Percentiles rank a stretch among this genome's conserved stretches.
Evolutionary conservation across 2,329 filamentous ascomycete species (phyloP).

Genomic region (Venturiaceae sp.): DNA sequence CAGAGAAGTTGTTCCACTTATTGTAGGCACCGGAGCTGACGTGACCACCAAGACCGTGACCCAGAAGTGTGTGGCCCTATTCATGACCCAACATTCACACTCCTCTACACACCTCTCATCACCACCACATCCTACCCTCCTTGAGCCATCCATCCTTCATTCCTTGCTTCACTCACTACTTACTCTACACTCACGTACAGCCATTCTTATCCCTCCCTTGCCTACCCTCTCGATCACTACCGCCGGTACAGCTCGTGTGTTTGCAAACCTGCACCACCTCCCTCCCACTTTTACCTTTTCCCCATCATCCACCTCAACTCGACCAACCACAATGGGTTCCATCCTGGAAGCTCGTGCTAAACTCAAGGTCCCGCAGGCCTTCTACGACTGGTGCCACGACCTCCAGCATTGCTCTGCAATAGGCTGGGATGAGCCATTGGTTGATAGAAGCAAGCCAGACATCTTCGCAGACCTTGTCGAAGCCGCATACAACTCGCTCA

Average conservation of each 20-base stretch:
- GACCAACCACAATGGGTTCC: neutral
- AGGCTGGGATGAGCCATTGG: neutral
- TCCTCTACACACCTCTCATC: neutral
- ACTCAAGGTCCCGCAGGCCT: neutral
- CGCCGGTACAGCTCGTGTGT: neutral
- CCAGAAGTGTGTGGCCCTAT: no score
- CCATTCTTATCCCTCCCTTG: neutral
- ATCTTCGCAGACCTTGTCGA: neutral
- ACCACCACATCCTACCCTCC: neutral
- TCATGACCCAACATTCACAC: neutral
- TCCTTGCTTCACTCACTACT: neutral
- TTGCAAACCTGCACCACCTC: neutral
- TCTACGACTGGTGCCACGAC: neutral
- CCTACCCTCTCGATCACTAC: neutral
- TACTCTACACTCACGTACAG: neutral
- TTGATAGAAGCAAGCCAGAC: neutral
- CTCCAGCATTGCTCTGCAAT: neutral
- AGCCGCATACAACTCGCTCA: neutral
- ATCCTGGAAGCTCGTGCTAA: neutral
- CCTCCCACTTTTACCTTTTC: no score
- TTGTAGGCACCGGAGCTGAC: neutral
- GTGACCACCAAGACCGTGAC: neutral
- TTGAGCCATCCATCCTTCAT: neutral
- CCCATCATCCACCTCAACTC: no score
- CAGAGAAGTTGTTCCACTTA: neutral